These are phyloP conservation scores for Aspergillus cejpii DNA, from an alignment of 2,329 filamentous ascomycete species.

Conservation along the genomic window DNA sequence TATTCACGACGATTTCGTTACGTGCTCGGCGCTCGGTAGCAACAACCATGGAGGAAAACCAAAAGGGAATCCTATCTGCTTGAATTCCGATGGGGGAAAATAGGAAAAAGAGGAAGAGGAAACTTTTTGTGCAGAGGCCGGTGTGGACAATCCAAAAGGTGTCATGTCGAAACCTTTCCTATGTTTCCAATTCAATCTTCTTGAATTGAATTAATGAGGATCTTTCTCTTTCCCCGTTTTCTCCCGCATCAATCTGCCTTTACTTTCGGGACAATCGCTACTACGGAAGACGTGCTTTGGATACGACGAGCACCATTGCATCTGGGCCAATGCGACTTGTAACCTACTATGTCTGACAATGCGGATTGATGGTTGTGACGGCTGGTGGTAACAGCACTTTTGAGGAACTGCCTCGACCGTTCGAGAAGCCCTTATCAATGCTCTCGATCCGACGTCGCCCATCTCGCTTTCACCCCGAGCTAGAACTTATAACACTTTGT, in stretches of 20 bases:
- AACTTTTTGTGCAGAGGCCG: conserved; percentile 25
- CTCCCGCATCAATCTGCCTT: background rate
- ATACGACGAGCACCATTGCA: background rate
- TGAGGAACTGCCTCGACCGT: no score
- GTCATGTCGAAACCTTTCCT: conserved; percentile 26
- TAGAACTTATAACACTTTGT: background rate
- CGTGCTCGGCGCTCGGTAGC: conserved; percentile 25
- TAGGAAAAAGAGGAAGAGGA: conserved; percentile 21
- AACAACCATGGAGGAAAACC: conserved; percentile 12
- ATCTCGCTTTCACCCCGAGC: background rate
- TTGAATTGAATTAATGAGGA: conserved; percentile 25
- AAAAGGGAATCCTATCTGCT: conserved; percentile 12
- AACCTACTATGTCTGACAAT: background rate
- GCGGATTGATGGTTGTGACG: background rate
- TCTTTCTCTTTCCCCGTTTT: conserved; percentile 22
- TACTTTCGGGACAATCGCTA: background rate
- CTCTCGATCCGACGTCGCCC: background rate
- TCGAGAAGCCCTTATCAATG: background rate
- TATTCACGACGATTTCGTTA: conserved; percentile 30
- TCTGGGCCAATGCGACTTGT: background rate
- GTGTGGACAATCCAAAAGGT: conserved; percentile 30
- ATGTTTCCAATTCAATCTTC: conserved; percentile 16
- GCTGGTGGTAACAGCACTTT: background rate
- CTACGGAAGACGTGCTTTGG: background rate
- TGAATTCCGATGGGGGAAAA: conserved; percentile 15